These are phyloP conservation scores for Pseudogymnoascus sp. DNA, from an alignment of 2,329 filamentous ascomycete species.

Conservation along the genomic window DNA sequence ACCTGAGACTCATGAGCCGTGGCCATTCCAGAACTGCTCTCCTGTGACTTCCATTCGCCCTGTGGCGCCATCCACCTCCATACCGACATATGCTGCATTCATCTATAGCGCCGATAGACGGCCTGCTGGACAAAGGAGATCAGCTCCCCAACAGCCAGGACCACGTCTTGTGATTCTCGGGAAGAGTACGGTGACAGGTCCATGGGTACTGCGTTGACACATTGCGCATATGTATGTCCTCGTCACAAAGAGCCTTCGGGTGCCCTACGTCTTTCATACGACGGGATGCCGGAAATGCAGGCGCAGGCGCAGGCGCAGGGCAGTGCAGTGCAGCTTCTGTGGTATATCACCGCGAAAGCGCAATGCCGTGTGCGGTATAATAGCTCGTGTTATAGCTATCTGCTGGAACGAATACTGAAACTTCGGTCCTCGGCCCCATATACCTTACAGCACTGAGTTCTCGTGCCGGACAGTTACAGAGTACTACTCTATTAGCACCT, in stretches of 20 bases:
- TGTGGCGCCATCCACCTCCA: neutral
- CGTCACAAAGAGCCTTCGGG: neutral
- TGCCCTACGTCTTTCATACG: neutral
- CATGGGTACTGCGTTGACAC: neutral
- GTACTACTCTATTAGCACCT: neutral
- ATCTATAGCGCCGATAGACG: neutral
- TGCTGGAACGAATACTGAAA: neutral
- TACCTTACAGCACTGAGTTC: neutral
- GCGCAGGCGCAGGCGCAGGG: neutral
- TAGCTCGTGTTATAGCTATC: neutral
- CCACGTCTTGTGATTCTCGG: neutral
- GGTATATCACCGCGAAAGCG: neutral
- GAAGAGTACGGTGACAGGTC: neutral
- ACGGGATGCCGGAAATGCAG: neutral
- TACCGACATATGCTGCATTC: neutral
- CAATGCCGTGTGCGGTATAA: neutral
- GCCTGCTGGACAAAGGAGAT: neutral
- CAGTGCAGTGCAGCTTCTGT: neutral
- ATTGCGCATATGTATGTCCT: constrained; percentile 7
- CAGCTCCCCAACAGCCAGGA: neutral
- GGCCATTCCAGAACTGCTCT: constrained; percentile 2
- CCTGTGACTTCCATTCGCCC: neutral
- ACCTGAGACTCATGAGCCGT: neutral
- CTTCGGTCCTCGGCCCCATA: neutral
- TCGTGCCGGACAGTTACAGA: neutral